Evolutionary conservation across 805 yeast genomes (phyloP).

Genomic region (Wickerhamomyces bovis): DNA sequence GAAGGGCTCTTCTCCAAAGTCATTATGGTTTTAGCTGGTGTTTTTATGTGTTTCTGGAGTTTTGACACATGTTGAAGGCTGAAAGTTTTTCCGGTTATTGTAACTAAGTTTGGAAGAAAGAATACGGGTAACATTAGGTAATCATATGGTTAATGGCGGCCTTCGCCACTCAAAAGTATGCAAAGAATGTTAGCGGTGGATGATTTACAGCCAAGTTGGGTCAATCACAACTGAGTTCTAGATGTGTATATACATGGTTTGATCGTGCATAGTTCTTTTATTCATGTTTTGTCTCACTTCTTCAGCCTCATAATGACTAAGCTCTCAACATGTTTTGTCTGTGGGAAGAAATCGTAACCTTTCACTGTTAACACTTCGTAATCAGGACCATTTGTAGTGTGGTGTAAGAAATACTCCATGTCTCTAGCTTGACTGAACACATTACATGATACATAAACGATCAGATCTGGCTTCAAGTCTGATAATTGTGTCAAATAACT

Average conservation of each 20-base stretch:
- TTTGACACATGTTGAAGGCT: not conserved
- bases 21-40: not conserved
- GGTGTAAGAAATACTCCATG: conserved; percentile 66
- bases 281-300: not conserved
- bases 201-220: no score
- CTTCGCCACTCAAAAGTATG: no score
- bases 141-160: no score
- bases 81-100: not conserved
- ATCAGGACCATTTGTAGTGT: conserved; percentile 50
- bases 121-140: not conserved
- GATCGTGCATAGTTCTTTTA: not conserved
- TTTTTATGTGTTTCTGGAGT: not conserved
- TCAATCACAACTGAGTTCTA: not conserved
- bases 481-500: conserved; percentile 78
- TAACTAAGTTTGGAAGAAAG: no score
- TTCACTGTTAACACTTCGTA: conserved; percentile 72
- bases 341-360: conserved; percentile 96
- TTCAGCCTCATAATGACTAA: conserved; percentile 53
- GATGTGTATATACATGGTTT: not conserved
- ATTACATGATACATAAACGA: conserved; percentile 90
- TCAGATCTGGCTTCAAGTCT: conserved; percentile 71
- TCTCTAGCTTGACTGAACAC: conserved; percentile 98
- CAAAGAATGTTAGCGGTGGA: no score
- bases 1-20: not conserved
- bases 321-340: conserved; percentile 86